Evolutionary conservation across 2,329 filamentous ascomycete genomes (phyloP).

Genomic region (Dactylonectria macrodidyma): DNA sequence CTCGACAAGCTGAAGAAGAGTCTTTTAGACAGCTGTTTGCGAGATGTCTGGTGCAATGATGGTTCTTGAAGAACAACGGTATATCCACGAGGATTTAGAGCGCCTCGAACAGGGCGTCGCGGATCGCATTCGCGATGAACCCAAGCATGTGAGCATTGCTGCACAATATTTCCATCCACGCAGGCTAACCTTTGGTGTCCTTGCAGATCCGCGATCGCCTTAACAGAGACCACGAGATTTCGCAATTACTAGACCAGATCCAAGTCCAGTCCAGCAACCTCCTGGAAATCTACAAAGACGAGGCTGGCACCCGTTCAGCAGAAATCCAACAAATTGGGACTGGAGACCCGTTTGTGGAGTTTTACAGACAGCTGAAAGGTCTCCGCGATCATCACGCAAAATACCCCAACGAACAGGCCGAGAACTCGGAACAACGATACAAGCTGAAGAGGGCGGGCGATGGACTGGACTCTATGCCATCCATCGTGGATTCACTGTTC

Average conservation of each 20-base stretch:
- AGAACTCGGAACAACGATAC: conserved; percentile 95
- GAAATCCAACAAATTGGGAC: conserved; percentile 89
- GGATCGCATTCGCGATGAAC: conserved; percentile 90
- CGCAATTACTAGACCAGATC: conserved; percentile 88
- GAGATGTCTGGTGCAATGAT: conserved; percentile 69
- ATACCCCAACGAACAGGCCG: conserved; percentile 94
- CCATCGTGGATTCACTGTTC: conserved; percentile 90
- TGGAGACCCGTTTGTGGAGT: conserved; percentile 90
- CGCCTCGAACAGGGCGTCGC: conserved; percentile 94
- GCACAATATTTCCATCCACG: background rate
- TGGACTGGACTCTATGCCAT: conserved; percentile 74
- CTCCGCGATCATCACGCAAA: conserved; percentile 91
- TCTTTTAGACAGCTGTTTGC: background rate
- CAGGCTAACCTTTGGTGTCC: conserved; percentile 41
- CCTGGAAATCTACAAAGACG: conserved; percentile 87
- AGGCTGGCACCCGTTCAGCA: conserved; percentile 77
- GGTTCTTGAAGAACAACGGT: conserved; percentile 93
- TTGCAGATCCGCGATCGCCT: conserved; percentile 87
- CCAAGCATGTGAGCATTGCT: conserved; percentile 78
- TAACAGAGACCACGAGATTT: conserved; percentile 91
- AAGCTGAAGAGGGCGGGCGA: conserved; percentile 76
- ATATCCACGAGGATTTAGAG: conserved; percentile 96
- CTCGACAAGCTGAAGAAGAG: background rate
- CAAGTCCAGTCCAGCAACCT: conserved; percentile 87
- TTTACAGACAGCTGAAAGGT: conserved; percentile 86